These are phyloP conservation scores for Omphalotus guepiniiformis DNA, from an alignment of 768 basidiomycete species.

Conservation along the genomic window DNA sequence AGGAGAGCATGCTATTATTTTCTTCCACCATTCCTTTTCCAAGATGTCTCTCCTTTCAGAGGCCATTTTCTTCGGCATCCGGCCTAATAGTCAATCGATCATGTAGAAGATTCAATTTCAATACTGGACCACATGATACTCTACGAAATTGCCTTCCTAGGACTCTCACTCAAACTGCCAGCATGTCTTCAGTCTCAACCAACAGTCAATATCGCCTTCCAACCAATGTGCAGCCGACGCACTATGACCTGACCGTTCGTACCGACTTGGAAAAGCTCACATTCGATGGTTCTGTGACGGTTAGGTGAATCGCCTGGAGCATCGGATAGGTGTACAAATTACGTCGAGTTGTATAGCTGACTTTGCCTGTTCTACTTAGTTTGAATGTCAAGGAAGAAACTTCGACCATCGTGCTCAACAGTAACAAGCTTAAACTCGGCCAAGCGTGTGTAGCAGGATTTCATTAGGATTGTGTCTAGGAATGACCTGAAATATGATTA, in stretches of 20 bases:
- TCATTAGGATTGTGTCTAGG: background rate
- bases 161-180: slow-evolving; percentile 5
- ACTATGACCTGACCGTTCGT: slow-evolving; percentile 53
- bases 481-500: background rate
- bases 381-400: slow-evolving; percentile 43
- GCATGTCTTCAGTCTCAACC: background rate
- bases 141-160: too few species aligned
- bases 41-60: too few species aligned
- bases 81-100: too few species aligned
- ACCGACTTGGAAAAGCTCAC: slow-evolving; percentile 57
- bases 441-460: slow-evolving; percentile 30
- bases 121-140: too few species aligned
- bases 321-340: background rate
- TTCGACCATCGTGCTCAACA: slow-evolving; percentile 41
- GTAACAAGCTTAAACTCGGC: slow-evolving; percentile 37
- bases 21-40: too few species aligned
- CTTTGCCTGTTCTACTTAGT: slow-evolving; percentile 19
- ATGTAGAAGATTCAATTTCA: too few species aligned
- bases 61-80: too few species aligned
- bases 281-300: slow-evolving; percentile 54
- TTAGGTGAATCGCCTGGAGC: slow-evolving; percentile 18
- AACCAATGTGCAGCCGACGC: slow-evolving; percentile 41
- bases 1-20: too few species aligned
- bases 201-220: slow-evolving; percentile 37
- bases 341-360: too few species aligned